Conservation (phyloP, 768 basidiomycete genomes). For the Zangia roseola region DNA sequence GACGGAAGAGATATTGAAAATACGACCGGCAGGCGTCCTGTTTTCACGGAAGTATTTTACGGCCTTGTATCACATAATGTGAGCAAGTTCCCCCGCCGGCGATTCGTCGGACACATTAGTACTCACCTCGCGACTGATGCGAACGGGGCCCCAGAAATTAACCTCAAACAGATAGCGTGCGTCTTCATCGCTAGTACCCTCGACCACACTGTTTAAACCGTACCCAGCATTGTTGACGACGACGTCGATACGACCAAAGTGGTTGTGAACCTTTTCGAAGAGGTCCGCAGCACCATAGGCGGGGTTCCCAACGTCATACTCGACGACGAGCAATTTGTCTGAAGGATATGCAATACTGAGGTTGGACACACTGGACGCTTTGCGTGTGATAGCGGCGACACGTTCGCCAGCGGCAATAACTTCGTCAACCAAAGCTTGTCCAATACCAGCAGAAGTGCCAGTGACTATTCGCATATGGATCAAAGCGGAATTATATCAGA, state of each 20-base stretch:
- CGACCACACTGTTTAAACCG: slow-evolving; percentile 24
- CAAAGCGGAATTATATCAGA: neutral
- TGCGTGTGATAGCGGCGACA: slow-evolving; percentile 29
- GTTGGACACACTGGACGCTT: slow-evolving; percentile 17
- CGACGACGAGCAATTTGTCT: slow-evolving; percentile 27
- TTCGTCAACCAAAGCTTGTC: slow-evolving; percentile 30
- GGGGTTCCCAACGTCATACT: slow-evolving; percentile 31
- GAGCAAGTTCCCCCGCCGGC: neutral
- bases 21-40: slow-evolving; percentile 22
- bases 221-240: slow-evolving; percentile 36
- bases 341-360: slow-evolving; percentile 14
- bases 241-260: slow-evolving; percentile 34
- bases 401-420: slow-evolving; percentile 27
- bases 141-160: slow-evolving; percentile 33
- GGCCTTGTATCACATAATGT: slow-evolving; percentile 5
- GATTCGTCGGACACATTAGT: too few relatives aligned
- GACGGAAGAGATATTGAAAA: slow-evolving; percentile 22
- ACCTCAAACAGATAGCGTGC: slow-evolving; percentile 31
- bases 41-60: slow-evolving; percentile 33
- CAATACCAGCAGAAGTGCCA: slow-evolving; percentile 41
- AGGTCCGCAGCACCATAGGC: slow-evolving; percentile 14
- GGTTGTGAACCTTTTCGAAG: slow-evolving; percentile 18
- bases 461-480: slow-evolving; percentile 31
- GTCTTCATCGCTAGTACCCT: slow-evolving; percentile 23
- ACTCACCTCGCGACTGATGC: slow-evolving; percentile 24